Base-by-base conservation (phyloP, 2,329 filamentous ascomycete genomes). In the Coleophoma crateriformis region DNA sequence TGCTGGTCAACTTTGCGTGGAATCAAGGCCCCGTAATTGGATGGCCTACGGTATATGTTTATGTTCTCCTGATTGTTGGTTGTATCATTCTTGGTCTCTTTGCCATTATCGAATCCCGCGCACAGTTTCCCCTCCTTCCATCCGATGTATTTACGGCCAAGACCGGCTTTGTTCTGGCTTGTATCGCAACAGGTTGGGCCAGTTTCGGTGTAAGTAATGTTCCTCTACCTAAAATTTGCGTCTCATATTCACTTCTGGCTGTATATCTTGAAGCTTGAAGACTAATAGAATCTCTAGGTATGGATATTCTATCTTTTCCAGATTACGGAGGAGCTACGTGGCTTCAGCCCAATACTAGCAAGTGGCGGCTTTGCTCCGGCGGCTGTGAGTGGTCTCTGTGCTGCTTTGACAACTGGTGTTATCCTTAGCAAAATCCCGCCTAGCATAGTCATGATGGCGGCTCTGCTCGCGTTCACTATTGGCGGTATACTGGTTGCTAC, bases 1-100 rank as follows among this genome's bases (percentile, higher is more conserved):
- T 80, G 3, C 68, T 79, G n/a, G 68, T 81, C 55, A 78, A 81
- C 49, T 76, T 81, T 46, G 75, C 76, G 0, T 76, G 76, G 64
- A 81, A 79, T 33, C 59, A 63, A 52, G 61, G 57, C 14, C 58
- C 55, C 10, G 39, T 51, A 22, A 49, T 54, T 27, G 54, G 55
- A 6, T 58, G 55, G 55, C 22, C 19, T 11, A 50, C 40, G 22
- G 50, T 52, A n/a, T 56, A 58, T 42, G 50, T 48, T 11, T 51
- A 51, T 33, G 68, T 54, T 19, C 47, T 52, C 14, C 32, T 55
- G 15, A 53, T 54, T 33, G 52, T 84, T 2, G 81, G 82, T 0
- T 46, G 79, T 2, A 33, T 82, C 14, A 32, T 33, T 10, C 20
- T 44, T 14, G 20, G 20, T 32, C 11, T 15, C 4, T 44, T 44